phyloP scores from a whole-genome alignment of 106 monocot species.

The Xerophyta viscosa region DNA sequence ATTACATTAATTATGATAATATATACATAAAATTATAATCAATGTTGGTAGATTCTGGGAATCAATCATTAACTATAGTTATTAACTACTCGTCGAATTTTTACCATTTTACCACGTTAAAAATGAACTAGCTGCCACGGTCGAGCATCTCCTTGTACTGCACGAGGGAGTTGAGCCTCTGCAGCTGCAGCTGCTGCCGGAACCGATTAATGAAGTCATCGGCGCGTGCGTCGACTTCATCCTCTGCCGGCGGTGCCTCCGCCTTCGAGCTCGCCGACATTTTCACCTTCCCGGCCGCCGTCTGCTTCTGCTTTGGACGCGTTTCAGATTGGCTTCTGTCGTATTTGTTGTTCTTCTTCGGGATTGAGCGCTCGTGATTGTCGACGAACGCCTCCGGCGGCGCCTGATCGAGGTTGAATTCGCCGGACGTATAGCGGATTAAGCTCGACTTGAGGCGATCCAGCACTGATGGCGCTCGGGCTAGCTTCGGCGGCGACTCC shows the following conservation, averaged over 20 bases:
- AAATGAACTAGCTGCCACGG: conserved; percentile 11
- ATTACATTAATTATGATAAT: no score
- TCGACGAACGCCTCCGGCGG: neutral
- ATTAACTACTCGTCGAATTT: neutral
- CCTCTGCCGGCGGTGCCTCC: no score
- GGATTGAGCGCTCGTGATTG: no score
- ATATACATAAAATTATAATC: no score
- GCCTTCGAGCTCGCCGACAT: conserved; percentile 3
- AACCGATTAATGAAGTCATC: conserved; percentile 56
- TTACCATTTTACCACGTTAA: no score
- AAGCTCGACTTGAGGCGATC: neutral
- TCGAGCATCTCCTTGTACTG: conserved; percentile 41
- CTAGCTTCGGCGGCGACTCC: no score
- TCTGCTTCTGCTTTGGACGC: neutral
- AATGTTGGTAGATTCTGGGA: no score
- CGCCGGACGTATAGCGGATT: neutral
- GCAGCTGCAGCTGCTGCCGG: conserved; percentile 34
- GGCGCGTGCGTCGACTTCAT: conserved; percentile 33
- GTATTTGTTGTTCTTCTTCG: conserved; percentile 5
- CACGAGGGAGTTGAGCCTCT: conserved; percentile 34
- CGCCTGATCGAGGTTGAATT: neutral
- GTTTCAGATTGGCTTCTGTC: conserved; percentile 12
- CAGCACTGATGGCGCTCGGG: no score
- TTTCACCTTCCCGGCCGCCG: neutral
- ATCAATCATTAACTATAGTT: no score